Base-by-base conservation (phyloP, 1,139 yeast species). In the Pichia sp. region DNA sequence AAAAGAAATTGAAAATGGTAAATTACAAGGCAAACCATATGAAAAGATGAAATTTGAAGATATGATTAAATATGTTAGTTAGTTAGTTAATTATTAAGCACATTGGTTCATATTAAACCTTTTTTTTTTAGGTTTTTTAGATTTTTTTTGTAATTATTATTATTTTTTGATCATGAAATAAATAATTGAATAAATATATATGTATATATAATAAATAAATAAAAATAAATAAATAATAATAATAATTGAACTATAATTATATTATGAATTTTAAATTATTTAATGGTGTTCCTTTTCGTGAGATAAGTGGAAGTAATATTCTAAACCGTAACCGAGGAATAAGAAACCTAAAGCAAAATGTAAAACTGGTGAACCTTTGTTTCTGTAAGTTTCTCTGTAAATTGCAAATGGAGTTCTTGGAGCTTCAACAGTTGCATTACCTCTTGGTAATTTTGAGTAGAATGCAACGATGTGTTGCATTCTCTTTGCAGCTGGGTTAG, bases 381-480 rank as follows among this genome's bases (percentile, higher is more conserved):
- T 89, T 59, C 83, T 82, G 60, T 74, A 85, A 63, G 82, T 85
- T 62, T 83, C 87, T 69, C 77, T 81, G 75, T 86, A 86, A 68
- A 77, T 70, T 59, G 83, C 89, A 57, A 84, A 67, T 59, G 89
- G 81, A 56, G 85, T 79, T 57, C 77, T 69, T 59, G 94, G 80
- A 66, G 80, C 76, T 66, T 74, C 71, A 54, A 80, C 73, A 54
- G 90, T 82, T 51, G 95, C 94, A 53, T 86, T 74, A 41, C 98
- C 98, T 68, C 89, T 90, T 64, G 98, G 98, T 62, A 92, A 80
- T 60, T 89, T 82, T 75, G 90, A 86, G 84, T 92, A 92, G 78
- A 92, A 89, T 55, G 87, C 76, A 59, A 92, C 97, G 60, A 92
- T 96, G 67, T 87, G 87, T 59, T 87, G 83, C 85, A 92, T 87